phyloP scores from a whole-genome alignment of 2,329 filamentous ascomycete species.

The Coniochaeta hoffmannii region DNA sequence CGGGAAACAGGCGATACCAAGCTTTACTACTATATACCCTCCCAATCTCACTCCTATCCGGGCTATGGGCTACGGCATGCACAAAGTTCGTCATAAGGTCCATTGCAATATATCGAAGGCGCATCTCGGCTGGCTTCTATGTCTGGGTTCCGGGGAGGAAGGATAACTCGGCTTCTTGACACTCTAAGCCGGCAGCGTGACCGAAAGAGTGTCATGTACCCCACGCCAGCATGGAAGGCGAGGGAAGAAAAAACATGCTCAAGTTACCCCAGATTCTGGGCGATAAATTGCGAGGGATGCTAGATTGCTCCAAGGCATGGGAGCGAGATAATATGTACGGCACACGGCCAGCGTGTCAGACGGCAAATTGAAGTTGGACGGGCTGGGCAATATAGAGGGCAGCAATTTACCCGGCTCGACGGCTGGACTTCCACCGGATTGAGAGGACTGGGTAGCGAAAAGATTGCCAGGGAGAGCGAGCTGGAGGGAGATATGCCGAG shows the following conservation, averaged over 20 bases:
- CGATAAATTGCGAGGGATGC: background rate
- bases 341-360: background rate
- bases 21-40: background rate
- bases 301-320: background rate
- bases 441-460: background rate
- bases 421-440: background rate
- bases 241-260: background rate
- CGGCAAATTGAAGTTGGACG: background rate
- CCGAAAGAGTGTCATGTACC: background rate
- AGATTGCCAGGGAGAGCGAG: background rate
- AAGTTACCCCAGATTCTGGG: background rate
- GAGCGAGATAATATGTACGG: background rate
- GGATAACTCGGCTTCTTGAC: background rate
- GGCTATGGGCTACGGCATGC: background rate
- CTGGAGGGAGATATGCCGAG: background rate
- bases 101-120: background rate
- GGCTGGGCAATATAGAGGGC: background rate
- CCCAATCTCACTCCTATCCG: background rate
- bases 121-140: background rate
- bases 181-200: background rate
- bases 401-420: constrained; percentile 2
- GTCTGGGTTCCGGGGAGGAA: no score
- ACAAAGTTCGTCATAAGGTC: background rate
- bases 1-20: background rate
- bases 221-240: background rate